Conservation (phyloP, 2,329 filamentous ascomycete genomes). For the Cercospora sp. region DNA sequence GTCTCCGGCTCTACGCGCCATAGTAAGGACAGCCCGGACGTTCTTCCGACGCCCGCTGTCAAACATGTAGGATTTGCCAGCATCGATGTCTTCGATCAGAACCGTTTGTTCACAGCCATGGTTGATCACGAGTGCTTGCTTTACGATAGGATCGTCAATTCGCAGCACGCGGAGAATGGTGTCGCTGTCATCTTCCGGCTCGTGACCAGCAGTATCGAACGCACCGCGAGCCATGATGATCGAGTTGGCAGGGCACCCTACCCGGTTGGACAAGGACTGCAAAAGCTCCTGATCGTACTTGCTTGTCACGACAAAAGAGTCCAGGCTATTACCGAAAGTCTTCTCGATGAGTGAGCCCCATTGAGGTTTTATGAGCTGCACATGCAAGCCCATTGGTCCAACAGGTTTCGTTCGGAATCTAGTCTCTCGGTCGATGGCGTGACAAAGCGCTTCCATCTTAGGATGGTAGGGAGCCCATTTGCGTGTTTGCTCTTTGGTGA, state of each 20-base stretch:
- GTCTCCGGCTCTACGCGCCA: constrained; percentile 57
- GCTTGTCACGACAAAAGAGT: constrained; percentile 77
- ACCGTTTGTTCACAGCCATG: constrained; percentile 81
- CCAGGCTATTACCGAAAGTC: constrained; percentile 67
- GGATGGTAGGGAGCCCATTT: constrained; percentile 65
- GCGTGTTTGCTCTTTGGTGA: constrained; percentile 55
- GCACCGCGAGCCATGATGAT: constrained; percentile 61
- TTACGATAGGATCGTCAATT: constrained; percentile 76
- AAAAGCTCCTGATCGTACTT: constrained; percentile 74
- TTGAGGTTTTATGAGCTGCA: constrained; percentile 73
- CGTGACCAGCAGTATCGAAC: constrained; percentile 64
- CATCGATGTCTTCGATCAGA: constrained; percentile 66
- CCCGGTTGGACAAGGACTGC: constrained; percentile 34
- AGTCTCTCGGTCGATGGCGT: constrained; percentile 66
- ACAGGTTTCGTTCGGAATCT: constrained; percentile 73
- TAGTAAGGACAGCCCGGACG: constrained; percentile 70
- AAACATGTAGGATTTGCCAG: constrained; percentile 71
- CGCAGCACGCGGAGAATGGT: constrained; percentile 78
- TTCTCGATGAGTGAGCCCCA: constrained; percentile 85
- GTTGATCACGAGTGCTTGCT: constrained; percentile 80
- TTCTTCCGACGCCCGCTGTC: constrained; percentile 57
- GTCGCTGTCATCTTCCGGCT: constrained; percentile 71
- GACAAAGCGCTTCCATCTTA: constrained; percentile 64
- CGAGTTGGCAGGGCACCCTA: constrained; percentile 62
- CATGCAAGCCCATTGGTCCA: constrained; percentile 77